These are phyloP conservation scores for Zygnema circumcarinatum DNA, from an alignment of 139 green algal species.

Conservation along the genomic window DNA sequence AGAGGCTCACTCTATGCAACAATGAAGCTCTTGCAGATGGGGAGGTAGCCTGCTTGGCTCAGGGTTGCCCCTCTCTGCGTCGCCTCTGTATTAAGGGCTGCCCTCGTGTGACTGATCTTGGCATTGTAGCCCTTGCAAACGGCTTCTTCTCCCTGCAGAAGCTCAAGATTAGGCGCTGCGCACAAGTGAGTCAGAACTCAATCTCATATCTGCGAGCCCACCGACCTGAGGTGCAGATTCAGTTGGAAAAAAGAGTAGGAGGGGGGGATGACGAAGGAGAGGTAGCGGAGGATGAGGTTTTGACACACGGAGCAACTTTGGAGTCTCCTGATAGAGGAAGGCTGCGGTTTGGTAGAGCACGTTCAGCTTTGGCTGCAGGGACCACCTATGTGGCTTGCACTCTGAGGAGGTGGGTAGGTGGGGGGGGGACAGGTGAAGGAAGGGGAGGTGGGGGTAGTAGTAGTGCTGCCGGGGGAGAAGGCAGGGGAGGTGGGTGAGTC, in stretches of 20 bases:
- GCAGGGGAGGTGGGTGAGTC: not conserved
- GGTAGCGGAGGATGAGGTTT: not conserved
- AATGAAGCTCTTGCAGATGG: slow-evolving; percentile 5
- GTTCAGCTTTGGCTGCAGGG: not conserved
- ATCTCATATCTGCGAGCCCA: slow-evolving; percentile 32
- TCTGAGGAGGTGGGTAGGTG: slow-evolving; percentile 8
- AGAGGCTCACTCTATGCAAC: slow-evolving; percentile 39
- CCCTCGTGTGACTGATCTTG: slow-evolving; percentile 27
- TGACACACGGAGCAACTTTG: not conserved
- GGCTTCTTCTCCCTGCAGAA: slow-evolving; percentile 24
- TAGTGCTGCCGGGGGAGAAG: slow-evolving; percentile 6
- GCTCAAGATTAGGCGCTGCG: slow-evolving; percentile 36
- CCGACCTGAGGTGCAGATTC: slow-evolving; percentile 18
- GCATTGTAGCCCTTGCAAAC: slow-evolving; percentile 42
- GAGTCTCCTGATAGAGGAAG: not conserved
- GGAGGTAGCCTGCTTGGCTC: slow-evolving; percentile 43
- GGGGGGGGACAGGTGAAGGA: not conserved
- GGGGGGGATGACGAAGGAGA: not conserved
- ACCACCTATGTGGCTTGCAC: not conserved
- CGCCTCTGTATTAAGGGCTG: slow-evolving; percentile 43
- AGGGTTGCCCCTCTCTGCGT: slow-evolving; percentile 14
- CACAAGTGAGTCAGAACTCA: not conserved
- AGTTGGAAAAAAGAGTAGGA: slow-evolving; percentile 17
- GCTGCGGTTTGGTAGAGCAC: not conserved
- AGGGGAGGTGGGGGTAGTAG: not conserved